phyloP scores from a whole-genome alignment of 2,329 filamentous ascomycete species.

The Pseudopyrenochaeta lycopersici region DNA sequence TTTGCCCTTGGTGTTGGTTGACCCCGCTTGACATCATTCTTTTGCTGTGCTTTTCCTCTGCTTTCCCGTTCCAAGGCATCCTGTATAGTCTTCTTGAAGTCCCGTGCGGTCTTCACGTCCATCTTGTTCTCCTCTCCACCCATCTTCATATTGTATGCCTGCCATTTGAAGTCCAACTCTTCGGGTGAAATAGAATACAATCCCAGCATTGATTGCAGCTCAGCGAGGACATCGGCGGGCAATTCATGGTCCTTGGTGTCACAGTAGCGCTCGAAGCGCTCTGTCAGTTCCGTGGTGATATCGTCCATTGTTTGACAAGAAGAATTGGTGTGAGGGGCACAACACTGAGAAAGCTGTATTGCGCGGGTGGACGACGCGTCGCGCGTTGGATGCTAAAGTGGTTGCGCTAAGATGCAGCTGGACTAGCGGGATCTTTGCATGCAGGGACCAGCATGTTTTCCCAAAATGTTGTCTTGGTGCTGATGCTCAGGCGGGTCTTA shows the following conservation, averaged over 20 bases:
- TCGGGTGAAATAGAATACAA: constrained; percentile 82
- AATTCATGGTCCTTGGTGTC: constrained; percentile 63
- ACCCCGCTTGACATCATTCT: constrained; percentile 67
- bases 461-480: constrained; percentile 21
- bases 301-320: constrained; percentile 56
- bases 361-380: constrained; percentile 39
- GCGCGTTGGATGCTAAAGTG: constrained; percentile 35
- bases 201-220: constrained; percentile 85
- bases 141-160: constrained; percentile 96
- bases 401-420: constrained; percentile 19
- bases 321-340: constrained; percentile 9
- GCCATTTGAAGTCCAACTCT: constrained; percentile 98
- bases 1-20: constrained; percentile 67
- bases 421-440: constrained; percentile 26
- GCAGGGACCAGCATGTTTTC: constrained; percentile 21
- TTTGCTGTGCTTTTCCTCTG: constrained; percentile 71
- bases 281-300: constrained; percentile 62
- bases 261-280: constrained; percentile 70
- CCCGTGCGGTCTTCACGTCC: constrained; percentile 74
- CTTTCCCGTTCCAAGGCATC: constrained; percentile 82
- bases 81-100: constrained; percentile 87
- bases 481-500: not conserved
- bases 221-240: constrained; percentile 78
- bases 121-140: constrained; percentile 78
- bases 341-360: constrained; percentile 6